Conservation (phyloP, 2,329 filamentous ascomycete species). For the Fusarium solani-melongenae region DNA sequence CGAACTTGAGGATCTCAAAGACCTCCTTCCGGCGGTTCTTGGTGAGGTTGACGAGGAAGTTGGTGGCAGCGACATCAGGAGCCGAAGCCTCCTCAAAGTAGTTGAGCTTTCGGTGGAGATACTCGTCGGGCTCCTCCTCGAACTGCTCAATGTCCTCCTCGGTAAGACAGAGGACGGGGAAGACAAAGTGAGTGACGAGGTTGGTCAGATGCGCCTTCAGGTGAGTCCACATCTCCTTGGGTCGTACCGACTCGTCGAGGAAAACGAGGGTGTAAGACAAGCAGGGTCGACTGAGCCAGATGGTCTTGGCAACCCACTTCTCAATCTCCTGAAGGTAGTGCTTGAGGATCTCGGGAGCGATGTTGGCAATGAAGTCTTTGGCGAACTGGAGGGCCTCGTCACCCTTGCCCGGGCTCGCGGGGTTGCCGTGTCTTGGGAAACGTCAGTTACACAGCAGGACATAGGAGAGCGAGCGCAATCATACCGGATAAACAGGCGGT, state of each 20-base stretch:
- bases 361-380: constrained; percentile 89
- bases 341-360: constrained; percentile 96
- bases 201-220: constrained; percentile 94
- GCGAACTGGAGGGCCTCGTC: constrained; percentile 85
- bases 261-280: constrained; percentile 94
- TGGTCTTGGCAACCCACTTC: constrained; percentile 94
- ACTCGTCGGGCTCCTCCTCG: constrained; percentile 93
- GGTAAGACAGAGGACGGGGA: constrained; percentile 92
- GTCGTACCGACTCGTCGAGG: constrained; percentile 96
- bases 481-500: constrained; percentile 91
- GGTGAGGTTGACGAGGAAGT: constrained; percentile 94
- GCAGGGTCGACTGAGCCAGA: constrained; percentile 94
- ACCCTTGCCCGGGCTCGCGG: constrained; percentile 76
- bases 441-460: constrained; percentile 5
- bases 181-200: constrained; percentile 92
- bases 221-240: constrained; percentile 96
- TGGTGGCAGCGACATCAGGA: constrained; percentile 94
- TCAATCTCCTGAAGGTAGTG: constrained; percentile 95
- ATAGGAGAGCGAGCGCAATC: constrained; percentile 33
- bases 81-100: constrained; percentile 97
- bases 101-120: constrained; percentile 96
- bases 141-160: constrained; percentile 95
- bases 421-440: constrained; percentile 83
- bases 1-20: constrained; percentile 92
- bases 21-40: constrained; percentile 96